These are phyloP conservation scores for Agarophyton chilense DNA, from an alignment of 23 red algal species.

Conservation along the genomic window DNA sequence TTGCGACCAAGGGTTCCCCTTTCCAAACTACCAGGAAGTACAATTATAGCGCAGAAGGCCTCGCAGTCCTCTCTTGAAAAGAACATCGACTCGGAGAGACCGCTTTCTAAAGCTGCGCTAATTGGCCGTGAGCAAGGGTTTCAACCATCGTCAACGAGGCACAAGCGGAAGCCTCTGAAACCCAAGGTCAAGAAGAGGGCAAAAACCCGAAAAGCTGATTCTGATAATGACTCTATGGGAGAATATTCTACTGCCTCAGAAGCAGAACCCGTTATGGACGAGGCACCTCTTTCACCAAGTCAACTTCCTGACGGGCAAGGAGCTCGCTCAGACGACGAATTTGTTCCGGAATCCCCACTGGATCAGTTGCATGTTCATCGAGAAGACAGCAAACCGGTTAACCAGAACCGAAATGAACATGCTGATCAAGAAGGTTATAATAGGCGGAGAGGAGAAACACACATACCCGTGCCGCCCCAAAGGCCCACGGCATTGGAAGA, in stretches of 20 bases:
- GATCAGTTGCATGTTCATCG: conserved; percentile 1
- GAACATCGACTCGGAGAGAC: not conserved
- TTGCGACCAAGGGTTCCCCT: conserved; percentile 8
- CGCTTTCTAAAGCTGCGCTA: not conserved
- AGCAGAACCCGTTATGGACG: conserved; percentile 45
- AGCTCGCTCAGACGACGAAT: conserved; percentile 44
- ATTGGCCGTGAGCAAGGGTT: conserved; percentile 34
- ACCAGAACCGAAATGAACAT: not conserved
- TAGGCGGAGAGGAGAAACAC: not conserved
- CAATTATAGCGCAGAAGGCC: not conserved
- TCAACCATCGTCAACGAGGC: conserved; percentile 23
- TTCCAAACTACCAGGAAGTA: not conserved
- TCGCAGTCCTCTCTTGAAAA: not conserved
- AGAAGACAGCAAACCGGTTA: not conserved
- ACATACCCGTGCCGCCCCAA: not conserved
- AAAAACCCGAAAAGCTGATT: conserved; percentile 6
- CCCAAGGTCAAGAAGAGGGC: conserved; percentile 36
- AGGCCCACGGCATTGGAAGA: not conserved
- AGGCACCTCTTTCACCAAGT: conserved; percentile 27
- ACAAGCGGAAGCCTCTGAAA: conserved; percentile 15
- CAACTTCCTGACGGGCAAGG: conserved; percentile 50
- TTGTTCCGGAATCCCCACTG: conserved; percentile 35
- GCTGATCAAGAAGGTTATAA: not conserved
- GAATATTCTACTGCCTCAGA: conserved; percentile 61
- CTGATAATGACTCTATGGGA: conserved; percentile 59